A percentile compares a stretch with the other conserved stretches of the same genome.
phyloP scores from a whole-genome alignment of 495 filamentous ascomycete genomes.

The Aspergillus egyptiacus region DNA sequence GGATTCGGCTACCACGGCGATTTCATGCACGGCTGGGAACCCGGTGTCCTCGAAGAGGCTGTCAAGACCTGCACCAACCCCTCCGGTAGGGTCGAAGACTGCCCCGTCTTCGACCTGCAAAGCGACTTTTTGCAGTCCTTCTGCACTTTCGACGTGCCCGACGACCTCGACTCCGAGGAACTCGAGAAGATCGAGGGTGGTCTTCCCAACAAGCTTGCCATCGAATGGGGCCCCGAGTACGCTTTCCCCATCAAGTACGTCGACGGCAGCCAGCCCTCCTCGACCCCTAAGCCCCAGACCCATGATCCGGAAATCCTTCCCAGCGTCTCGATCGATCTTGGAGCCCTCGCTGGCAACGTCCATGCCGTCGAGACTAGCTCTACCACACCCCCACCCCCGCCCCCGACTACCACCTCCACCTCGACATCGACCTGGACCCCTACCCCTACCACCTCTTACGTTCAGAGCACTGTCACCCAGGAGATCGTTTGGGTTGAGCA shows the following conservation, averaged over 20 bases:
- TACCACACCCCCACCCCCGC: not conserved
- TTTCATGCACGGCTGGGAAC: constrained; percentile 79
- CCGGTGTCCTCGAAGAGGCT: constrained; percentile 36
- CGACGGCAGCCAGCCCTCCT: constrained; percentile 1
- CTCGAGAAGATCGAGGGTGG: constrained; percentile 30
- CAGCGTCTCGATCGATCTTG: constrained; percentile 12
- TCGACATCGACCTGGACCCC: constrained; percentile 18
- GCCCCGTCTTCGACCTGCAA: constrained; percentile 55
- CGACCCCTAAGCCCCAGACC: constrained; percentile 5
- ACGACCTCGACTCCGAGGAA: constrained; percentile 34
- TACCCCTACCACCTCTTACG: constrained; percentile 24
- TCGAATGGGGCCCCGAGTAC: constrained; percentile 48
- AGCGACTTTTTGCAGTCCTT: constrained; percentile 30
- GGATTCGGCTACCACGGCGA: constrained; percentile 83
- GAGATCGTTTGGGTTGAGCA: constrained; percentile 34
- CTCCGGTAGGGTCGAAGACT: constrained; percentile 49
- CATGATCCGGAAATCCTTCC: constrained; percentile 2
- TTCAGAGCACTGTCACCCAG: constrained; percentile 24
- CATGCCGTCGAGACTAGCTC: constrained; percentile 4
- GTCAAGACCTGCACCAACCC: constrained; percentile 46
- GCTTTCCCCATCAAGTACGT: constrained; percentile 30
- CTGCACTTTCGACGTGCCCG: constrained; percentile 45
- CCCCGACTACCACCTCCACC: constrained; percentile 1
- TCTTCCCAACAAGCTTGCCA: constrained; percentile 48
- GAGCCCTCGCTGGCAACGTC: constrained; percentile 3